These are phyloP conservation scores for Nakazawaea siamensis DNA, from an alignment of 805 yeast genomes.

Conservation along the genomic window DNA sequence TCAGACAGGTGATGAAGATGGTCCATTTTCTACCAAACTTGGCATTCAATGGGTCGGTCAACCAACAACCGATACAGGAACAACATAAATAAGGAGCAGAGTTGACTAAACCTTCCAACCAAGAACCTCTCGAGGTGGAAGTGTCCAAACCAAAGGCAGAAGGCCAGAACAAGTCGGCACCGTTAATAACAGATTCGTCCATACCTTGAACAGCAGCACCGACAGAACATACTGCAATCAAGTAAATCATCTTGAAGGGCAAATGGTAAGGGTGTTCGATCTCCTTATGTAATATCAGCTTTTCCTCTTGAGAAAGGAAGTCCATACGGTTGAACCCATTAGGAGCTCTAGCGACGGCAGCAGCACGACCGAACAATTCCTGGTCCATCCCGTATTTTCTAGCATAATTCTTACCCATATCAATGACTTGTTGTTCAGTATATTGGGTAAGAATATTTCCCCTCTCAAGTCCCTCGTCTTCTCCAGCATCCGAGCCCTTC, in stretches of 20 bases:
- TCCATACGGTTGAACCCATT: slow-evolving; percentile 48
- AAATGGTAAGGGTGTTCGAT: slow-evolving; percentile 36
- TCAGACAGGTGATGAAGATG: slow-evolving; percentile 53
- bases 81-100: slow-evolving; percentile 67
- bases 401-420: slow-evolving; percentile 65
- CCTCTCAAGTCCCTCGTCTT: neutral
- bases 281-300: slow-evolving; percentile 38
- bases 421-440: slow-evolving; percentile 54
- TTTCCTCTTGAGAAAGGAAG: slow-evolving; percentile 48
- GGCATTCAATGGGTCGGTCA: slow-evolving; percentile 51
- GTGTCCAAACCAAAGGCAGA: slow-evolving; percentile 39
- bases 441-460: slow-evolving; percentile 48
- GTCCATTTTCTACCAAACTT: slow-evolving; percentile 57
- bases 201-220: slow-evolving; percentile 78
- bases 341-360: slow-evolving; percentile 61
- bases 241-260: slow-evolving; percentile 38
- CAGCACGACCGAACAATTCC: slow-evolving; percentile 55
- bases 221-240: slow-evolving; percentile 61
- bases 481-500: slow-evolving; percentile 1
- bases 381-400: slow-evolving; percentile 43
- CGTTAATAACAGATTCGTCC: slow-evolving; percentile 72
- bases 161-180: slow-evolving; percentile 61
- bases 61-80: slow-evolving; percentile 53
- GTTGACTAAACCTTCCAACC: slow-evolving; percentile 57
- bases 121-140: slow-evolving; percentile 37